Conservation (phyloP, 345 rosid species). For the Tarenaya hassleriana region DNA sequence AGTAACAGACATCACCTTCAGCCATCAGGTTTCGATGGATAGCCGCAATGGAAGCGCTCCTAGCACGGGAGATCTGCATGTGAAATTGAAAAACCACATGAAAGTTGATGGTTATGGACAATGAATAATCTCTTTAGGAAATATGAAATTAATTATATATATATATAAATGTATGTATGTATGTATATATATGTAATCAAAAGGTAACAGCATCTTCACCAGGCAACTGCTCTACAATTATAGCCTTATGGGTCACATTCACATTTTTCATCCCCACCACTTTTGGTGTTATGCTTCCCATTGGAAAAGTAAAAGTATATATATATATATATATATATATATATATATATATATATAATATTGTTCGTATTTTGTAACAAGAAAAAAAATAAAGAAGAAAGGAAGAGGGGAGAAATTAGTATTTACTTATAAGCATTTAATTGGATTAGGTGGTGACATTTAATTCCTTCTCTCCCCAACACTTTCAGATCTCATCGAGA, state of each 20-base stretch:
- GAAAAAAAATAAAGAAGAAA: constrained; percentile 9
- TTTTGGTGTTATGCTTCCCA: no score
- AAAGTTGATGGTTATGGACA: constrained; percentile 14
- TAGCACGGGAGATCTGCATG: no score
- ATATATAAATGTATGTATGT: constrained; percentile 10
- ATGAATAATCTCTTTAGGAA: no score
- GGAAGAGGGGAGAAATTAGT: no score
- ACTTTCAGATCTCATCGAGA: constrained; percentile 1
- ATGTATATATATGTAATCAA: constrained; percentile 1
- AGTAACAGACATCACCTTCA: no score
- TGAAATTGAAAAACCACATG: constrained; percentile 15
- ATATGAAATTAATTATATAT: no score
- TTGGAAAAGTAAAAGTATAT: no score
- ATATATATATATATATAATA: no score
- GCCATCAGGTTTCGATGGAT: no score
- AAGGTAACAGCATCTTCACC: constrained; percentile 22
- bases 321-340: no score
- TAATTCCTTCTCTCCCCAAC: constrained; percentile 15
- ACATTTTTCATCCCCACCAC: constrained; percentile 9
- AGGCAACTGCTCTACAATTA: constrained; percentile 18
- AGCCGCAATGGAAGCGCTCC: no score
- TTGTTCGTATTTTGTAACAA: neutral
- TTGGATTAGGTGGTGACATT: constrained; percentile 20
- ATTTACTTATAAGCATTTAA: constrained; percentile 14
- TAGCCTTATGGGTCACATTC: constrained; percentile 16